Base-by-base conservation (phyloP, 257 asterid species). In the Salvia hispanica region DNA sequence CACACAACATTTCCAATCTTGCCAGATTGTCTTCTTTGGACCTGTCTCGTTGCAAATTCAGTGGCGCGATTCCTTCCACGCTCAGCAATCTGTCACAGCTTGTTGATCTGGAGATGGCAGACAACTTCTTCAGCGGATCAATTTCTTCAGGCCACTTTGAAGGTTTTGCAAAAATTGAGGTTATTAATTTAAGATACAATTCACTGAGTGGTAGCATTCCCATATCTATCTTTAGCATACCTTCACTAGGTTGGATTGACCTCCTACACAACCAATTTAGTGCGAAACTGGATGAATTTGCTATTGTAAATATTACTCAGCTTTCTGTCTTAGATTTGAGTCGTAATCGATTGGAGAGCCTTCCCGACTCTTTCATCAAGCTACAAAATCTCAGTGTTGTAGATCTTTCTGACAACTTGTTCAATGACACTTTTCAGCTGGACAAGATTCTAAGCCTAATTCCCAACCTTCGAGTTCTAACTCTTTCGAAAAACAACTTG, bases 401-500 rank as follows among this genome's bases (percentile, higher is more conserved):
- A 11, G n/a, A 3, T 14, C 74, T 79, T n/a, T 71, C 83, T 39
- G 8, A 51, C 60, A 79, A 79, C 72, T 50, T 14, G 50, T 75
- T 79, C 58, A 62, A 28, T 11, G 76, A 72, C 36, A 67, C 62
- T 9, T 5, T 71, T 8, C 51, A 9, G 25, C 44, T 71, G 12
- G 73, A 51, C 34, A 50, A 45, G 33, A 36, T 84, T 57, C 67
- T 55, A 21, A 69, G 11, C 10, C n/a, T n/a, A n/a, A 62, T 79
- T 25, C 36, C 1, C 7, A 61, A 61, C 12, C 82, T 84, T 12
- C 0, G 52, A 9, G n/a, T 0, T 3, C 78, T 82, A 0, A 82
- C 76, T 48, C 85, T 84, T 66, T 78, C 80, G 31, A 33, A 72
- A 62, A 82, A 84, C 61, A 69, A 62, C 25, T 28, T 84, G 74